Conservation (phyloP, 805 yeast genomes). For the Yarrowia phangngaensis region DNA sequence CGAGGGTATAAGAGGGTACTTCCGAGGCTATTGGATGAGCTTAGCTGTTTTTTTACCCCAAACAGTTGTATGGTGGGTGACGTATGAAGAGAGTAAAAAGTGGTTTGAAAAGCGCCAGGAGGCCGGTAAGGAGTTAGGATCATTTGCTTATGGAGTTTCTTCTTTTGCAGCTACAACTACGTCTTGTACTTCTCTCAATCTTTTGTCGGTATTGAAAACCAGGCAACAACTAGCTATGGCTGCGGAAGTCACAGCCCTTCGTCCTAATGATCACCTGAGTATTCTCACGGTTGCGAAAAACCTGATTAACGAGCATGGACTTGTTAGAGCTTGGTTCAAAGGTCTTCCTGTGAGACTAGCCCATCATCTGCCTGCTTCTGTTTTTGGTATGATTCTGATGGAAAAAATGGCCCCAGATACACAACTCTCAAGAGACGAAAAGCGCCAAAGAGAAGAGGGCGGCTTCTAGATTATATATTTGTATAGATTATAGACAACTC, state of each 20-base stretch:
- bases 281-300: slow-evolving; percentile 16
- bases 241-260: slow-evolving; percentile 17
- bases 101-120: slow-evolving; percentile 2
- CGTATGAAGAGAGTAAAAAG: slow-evolving; percentile 27
- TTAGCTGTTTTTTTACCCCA: slow-evolving; percentile 44
- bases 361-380: slow-evolving; percentile 18
- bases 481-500: no score
- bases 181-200: slow-evolving; percentile 11
- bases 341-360: slow-evolving; percentile 24
- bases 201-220: slow-evolving; percentile 19
- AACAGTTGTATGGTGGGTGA: slow-evolving; percentile 45
- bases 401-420: slow-evolving; percentile 26
- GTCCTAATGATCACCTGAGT: slow-evolving; percentile 21
- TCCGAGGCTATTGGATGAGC: slow-evolving; percentile 62
- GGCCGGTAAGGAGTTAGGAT: slow-evolving; percentile 9
- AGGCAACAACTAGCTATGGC: slow-evolving; percentile 18
- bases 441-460: slow-evolving; percentile 20
- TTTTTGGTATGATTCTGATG: slow-evolving; percentile 21
- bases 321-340: slow-evolving; percentile 19
- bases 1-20: slow-evolving; percentile 77
- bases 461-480: slow-evolving; percentile 25
- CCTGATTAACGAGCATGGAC: slow-evolving; percentile 17
- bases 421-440: slow-evolving; percentile 8
- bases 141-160: slow-evolving; percentile 17
- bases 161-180: slow-evolving; percentile 10